Percentiles rank a stretch among this genome's conserved stretches.
These are phyloP conservation scores for Pythium apleroticum DNA, from an alignment of 352 stramenopile genomes.

Conservation along the genomic window DNA sequence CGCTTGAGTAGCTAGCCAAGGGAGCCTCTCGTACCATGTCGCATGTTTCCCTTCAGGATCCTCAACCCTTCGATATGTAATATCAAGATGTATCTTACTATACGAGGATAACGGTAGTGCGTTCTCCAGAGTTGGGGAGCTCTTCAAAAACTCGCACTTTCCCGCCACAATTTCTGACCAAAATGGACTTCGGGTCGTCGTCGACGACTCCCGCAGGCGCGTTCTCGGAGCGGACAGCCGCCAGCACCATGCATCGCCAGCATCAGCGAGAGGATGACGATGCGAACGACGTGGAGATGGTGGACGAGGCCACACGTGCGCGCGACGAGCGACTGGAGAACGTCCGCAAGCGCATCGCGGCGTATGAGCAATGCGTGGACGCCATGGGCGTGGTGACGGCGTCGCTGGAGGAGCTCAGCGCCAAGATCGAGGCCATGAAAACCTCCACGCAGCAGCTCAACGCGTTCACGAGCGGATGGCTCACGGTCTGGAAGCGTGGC, in stretches of 20 bases:
- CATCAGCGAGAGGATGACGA: conserved; percentile 18
- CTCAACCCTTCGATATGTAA: conserved; percentile 1
- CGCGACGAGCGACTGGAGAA: conserved; percentile 45
- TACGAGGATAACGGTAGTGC: too few species aligned
- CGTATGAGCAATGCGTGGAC: conserved; percentile 62
- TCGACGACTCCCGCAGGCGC: conserved; percentile 7
- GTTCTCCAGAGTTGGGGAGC: too few species aligned
- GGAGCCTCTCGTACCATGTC: conserved; percentile 2
- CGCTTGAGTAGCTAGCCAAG: conserved; percentile 17
- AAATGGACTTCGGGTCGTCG: conserved; percentile 20
- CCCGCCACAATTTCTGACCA: background rate
- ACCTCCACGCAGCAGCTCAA: conserved; percentile 70
- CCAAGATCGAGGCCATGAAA: conserved; percentile 62
- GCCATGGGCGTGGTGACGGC: conserved; percentile 51
- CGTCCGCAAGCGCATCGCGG: conserved; percentile 53
- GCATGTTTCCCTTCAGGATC: conserved; percentile 9
- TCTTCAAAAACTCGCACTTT: conserved; percentile 14
- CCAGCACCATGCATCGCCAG: conserved; percentile 6
- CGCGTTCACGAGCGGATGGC: conserved; percentile 66
- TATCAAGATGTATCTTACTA: too few species aligned
- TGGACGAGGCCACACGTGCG: conserved; percentile 22
- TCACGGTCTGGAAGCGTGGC: conserved; percentile 69
- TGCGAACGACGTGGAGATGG: background rate
- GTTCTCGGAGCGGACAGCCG: background rate
- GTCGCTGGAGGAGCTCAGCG: conserved; percentile 67